phyloP scores from a whole-genome alignment of 768 basidiomycete genomes.

The Leucocoprinus sp. region DNA sequence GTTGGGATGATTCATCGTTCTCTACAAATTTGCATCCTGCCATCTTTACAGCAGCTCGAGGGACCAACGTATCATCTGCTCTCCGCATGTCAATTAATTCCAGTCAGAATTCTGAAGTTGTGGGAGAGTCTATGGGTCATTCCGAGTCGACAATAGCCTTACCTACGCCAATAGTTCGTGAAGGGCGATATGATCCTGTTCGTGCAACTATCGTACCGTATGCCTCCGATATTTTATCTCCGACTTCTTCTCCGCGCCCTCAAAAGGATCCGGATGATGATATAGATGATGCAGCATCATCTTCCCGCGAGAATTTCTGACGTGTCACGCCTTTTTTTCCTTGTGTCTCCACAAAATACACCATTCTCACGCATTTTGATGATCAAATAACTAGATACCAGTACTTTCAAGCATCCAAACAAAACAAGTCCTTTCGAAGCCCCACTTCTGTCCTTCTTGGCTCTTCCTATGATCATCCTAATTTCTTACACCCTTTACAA shows the following conservation, averaged over 20 bases:
- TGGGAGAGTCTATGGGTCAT: neutral
- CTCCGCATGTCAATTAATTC: constrained; percentile 10
- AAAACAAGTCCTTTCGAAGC: constrained; percentile 8
- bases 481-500: neutral
- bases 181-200: constrained; percentile 46
- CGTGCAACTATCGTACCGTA: constrained; percentile 36
- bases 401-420: constrained; percentile 6
- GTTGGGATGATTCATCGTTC: constrained; percentile 47
- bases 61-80: constrained; percentile 21
- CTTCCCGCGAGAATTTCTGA: constrained; percentile 6
- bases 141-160: constrained; percentile 13
- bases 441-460: constrained; percentile 3
- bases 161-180: constrained; percentile 21
- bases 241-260: constrained; percentile 6
- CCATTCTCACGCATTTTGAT: constrained; percentile 10
- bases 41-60: constrained; percentile 24
- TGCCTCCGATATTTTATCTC: constrained; percentile 6
- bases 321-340: neutral
- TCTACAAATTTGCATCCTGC: constrained; percentile 27
- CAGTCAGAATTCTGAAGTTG: constrained; percentile 13
- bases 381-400: constrained; percentile 7
- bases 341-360: constrained; percentile 7
- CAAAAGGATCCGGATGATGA: constrained; percentile 12
- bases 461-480: constrained; percentile 3
- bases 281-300: constrained; percentile 4